phyloP scores from a whole-genome alignment of 176 grass and related monocot species.

The Carex cristatella region DNA sequence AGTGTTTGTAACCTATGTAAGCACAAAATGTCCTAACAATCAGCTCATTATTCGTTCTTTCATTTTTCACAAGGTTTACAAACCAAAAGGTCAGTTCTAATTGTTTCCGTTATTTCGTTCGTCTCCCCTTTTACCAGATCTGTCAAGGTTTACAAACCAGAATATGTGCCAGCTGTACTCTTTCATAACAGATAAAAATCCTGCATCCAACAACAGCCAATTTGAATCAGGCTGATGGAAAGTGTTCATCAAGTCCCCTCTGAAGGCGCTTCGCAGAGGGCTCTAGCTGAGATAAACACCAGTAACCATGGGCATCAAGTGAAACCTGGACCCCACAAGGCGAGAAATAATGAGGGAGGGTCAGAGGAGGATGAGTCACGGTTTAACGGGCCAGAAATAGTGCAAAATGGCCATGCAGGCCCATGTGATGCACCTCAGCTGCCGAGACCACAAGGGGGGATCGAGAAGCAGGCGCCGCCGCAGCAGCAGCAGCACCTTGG shows the following conservation, averaged over 20 bases:
- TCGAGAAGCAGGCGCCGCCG: slow-evolving; percentile 48
- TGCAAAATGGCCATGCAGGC: slow-evolving; percentile 14
- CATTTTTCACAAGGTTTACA: background rate
- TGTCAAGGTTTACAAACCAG: background rate
- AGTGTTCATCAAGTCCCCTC: slow-evolving; percentile 29
- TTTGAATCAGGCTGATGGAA: slow-evolving; percentile 58
- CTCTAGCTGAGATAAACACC: background rate
- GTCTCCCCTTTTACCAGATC: slow-evolving; percentile 4
- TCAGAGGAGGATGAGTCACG: slow-evolving; percentile 32
- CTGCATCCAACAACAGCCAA: slow-evolving; percentile 3
- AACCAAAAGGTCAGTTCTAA: background rate
- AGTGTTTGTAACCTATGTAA: slow-evolving; percentile 1
- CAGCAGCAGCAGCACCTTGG: slow-evolving; percentile 19
- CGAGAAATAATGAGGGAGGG: slow-evolving; percentile 29
- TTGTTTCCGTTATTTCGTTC: background rate
- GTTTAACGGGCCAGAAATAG: slow-evolving; percentile 29
- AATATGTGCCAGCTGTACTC: slow-evolving; percentile 28
- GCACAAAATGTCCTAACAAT: background rate
- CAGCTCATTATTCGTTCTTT: background rate
- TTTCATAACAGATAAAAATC: slow-evolving; percentile 1
- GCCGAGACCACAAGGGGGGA: background rate
- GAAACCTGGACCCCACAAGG: background rate
- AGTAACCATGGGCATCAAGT: background rate
- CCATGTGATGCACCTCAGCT: background rate
- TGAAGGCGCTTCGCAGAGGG: slow-evolving; percentile 26